phyloP scores from a whole-genome alignment of 2,329 filamentous ascomycete species.

The Trichoderma polysporum region DNA sequence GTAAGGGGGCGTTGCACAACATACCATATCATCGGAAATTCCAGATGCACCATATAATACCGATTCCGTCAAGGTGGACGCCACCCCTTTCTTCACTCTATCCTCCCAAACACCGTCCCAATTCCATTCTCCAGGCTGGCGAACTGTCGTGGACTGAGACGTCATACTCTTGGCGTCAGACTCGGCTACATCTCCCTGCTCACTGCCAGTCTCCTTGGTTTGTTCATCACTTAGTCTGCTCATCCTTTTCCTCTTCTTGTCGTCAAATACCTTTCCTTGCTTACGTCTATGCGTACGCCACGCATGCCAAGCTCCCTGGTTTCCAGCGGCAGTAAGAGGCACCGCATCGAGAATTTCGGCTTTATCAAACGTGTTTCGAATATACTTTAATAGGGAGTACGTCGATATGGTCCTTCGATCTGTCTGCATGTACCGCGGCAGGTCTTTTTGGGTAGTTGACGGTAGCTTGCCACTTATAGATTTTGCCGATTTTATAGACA shows the following conservation, averaged over 20 bases:
- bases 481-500: conserved; percentile 20
- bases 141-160: conserved; percentile 11
- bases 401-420: conserved; percentile 51
- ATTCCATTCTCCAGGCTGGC: conserved; percentile 79
- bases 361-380: conserved; percentile 78
- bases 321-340: conserved; percentile 78
- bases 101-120: conserved; percentile 98
- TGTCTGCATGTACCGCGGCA: conserved; percentile 43
- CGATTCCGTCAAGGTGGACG: conserved; percentile 73
- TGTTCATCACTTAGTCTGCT: background rate
- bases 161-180: background rate
- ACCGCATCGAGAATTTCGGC: conserved; percentile 74
- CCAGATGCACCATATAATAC: conserved; percentile 70
- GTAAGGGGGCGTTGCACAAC: conserved; percentile 31
- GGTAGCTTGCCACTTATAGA: conserved; percentile 34
- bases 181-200: conserved; percentile 20
- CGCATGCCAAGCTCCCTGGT: conserved; percentile 90
- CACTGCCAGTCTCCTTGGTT: background rate
- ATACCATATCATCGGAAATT: conserved; percentile 69
- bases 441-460: conserved; percentile 29
- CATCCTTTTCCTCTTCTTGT: background rate
- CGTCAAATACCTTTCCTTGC: conserved; percentile 29
- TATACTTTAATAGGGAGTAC: conserved; percentile 73
- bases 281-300: conserved; percentile 70
- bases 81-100: conserved; percentile 76